Evolutionary conservation across 768 basidiomycete species (phyloP).

Genomic region (Lentinus tigrinus): DNA sequence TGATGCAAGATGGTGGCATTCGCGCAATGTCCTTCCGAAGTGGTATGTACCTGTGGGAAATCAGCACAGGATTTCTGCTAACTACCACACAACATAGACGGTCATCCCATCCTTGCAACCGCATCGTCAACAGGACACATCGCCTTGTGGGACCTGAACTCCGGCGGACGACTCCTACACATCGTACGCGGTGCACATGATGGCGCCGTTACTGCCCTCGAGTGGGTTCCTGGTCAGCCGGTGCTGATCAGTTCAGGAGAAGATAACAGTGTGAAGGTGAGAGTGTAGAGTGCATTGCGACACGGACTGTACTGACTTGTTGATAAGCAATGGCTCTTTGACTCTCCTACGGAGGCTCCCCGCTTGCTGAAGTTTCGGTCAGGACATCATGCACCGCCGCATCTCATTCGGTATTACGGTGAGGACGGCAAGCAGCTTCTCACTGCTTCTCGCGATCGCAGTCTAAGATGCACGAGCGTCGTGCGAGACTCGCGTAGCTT

Average conservation of each 20-base stretch:
- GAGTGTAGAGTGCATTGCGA: not conserved
- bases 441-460: conserved; percentile 86
- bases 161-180: conserved; percentile 79
- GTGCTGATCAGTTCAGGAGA: conserved; percentile 86
- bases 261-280: conserved; percentile 94
- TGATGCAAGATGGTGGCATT: conserved; percentile 85
- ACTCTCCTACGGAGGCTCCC: conserved; percentile 84
- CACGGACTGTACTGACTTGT: not conserved
- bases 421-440: conserved; percentile 95
- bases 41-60: conserved; percentile 43
- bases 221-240: conserved; percentile 94
- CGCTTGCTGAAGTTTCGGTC: conserved; percentile 88
- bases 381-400: conserved; percentile 89
- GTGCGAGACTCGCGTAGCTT: conserved; percentile 94
- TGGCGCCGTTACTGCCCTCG: conserved; percentile 72
- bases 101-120: conserved; percentile 84
- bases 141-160: conserved; percentile 90
- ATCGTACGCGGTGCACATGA: conserved; percentile 89
- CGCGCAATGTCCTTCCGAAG: conserved; percentile 80
- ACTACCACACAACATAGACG: conserved; percentile 48
- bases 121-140: conserved; percentile 86
- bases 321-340: conserved; percentile 93
- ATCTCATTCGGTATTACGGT: conserved; percentile 92
- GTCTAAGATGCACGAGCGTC: conserved; percentile 85
- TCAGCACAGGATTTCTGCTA: not conserved